Conservation (phyloP, 495 filamentous ascomycete genomes). For the Sordaria brevicollis region DNA sequence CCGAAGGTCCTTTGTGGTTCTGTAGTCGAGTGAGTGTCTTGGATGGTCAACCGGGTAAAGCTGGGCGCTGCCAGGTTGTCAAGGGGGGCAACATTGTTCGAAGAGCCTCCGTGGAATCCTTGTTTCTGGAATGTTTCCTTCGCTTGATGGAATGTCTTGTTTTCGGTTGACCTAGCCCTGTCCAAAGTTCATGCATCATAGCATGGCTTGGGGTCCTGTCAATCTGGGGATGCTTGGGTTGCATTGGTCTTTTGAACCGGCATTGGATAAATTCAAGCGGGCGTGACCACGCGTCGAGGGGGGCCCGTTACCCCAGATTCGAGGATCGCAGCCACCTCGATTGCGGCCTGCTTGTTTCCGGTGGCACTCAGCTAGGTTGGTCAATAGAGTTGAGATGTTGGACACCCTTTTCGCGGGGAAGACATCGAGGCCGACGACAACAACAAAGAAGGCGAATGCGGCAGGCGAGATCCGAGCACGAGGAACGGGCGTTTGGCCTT, state of each 20-base stretch:
- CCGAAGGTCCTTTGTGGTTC: background rate
- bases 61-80: background rate
- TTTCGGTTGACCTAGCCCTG: background rate
- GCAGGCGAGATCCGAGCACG: conserved; percentile 4
- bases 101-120: background rate
- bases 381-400: background rate
- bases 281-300: background rate
- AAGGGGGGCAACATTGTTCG: background rate
- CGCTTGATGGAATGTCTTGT: background rate
- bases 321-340: background rate
- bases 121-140: conserved; percentile 1
- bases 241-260: background rate
- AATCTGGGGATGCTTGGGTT: background rate
- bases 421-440: background rate
- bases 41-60: background rate
- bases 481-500: conserved; percentile 7
- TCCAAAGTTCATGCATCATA: background rate
- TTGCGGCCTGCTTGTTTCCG: background rate
- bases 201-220: background rate
- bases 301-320: background rate
- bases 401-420: background rate
- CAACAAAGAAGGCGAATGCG: background rate
- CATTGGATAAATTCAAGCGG: background rate
- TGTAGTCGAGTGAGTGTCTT: background rate
- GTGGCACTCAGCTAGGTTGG: background rate